Conservation (phyloP, 2,329 filamentous ascomycete genomes). For the Calonectria naviculata region DNA sequence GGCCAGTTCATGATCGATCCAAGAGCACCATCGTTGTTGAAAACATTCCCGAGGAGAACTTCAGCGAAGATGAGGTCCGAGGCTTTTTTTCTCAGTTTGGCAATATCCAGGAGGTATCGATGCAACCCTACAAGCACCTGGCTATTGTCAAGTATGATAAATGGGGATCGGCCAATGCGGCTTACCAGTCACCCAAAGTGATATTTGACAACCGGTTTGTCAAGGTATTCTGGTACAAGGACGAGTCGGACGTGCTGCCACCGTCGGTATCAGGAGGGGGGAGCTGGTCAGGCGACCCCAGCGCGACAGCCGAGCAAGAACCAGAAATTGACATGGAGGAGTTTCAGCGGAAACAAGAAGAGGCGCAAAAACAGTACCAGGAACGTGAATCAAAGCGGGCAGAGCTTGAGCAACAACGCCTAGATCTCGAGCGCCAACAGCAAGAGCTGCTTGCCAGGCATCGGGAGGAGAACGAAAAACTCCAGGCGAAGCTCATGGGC, state of each 20-base stretch:
- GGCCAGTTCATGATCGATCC: conserved; percentile 69
- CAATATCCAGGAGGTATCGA: conserved; percentile 68
- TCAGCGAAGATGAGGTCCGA: conserved; percentile 72
- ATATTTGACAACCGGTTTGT: conserved; percentile 90
- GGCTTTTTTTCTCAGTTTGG: conserved; percentile 81
- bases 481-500: conserved; percentile 64
- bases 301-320: conserved; percentile 45
- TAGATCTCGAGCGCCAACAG: conserved; percentile 74
- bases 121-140: conserved; percentile 74
- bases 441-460: conserved; percentile 72
- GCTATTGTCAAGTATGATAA: conserved; percentile 77
- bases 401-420: conserved; percentile 70
- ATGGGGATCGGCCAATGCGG: conserved; percentile 74
- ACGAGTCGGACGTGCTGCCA: conserved; percentile 52
- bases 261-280: conserved; percentile 39
- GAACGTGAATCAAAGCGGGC: conserved; percentile 72
- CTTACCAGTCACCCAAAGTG: conserved; percentile 81
- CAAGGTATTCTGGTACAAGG: conserved; percentile 83
- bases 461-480: conserved; percentile 73
- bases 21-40: conserved; percentile 81
- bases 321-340: conserved; percentile 76
- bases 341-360: conserved; percentile 74
- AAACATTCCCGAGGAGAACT: conserved; percentile 79
- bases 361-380: conserved; percentile 76
- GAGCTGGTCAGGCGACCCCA: conserved; percentile 40